Percentiles rank a stretch among this genome's conserved stretches.
Evolutionary conservation across 805 yeast species (phyloP).

Genomic region (Pichia nakasei): DNA sequence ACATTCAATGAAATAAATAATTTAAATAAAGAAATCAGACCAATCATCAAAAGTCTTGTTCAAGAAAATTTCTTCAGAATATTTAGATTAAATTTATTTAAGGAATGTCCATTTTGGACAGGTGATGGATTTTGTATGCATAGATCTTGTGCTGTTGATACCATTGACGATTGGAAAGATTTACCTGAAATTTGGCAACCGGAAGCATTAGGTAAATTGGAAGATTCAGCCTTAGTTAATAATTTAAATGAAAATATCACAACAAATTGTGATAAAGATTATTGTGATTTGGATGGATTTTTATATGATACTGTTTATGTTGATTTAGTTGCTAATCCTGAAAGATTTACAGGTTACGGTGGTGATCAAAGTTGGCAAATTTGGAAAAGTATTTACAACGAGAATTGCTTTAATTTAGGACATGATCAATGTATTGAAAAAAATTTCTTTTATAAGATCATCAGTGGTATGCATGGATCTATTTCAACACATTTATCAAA

Average conservation of each 20-base stretch:
- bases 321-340: slow-evolving; percentile 82
- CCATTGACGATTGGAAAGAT: slow-evolving; percentile 64
- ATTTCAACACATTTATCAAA: slow-evolving; percentile 88
- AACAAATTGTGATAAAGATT: slow-evolving; percentile 32
- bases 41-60: slow-evolving; percentile 49
- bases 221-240: slow-evolving; percentile 28
- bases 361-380: slow-evolving; percentile 88
- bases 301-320: slow-evolving; percentile 73
- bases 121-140: slow-evolving; percentile 79
- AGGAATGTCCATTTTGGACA: slow-evolving; percentile 80
- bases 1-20: slow-evolving; percentile 40
- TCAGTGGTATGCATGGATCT: slow-evolving; percentile 93
- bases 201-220: slow-evolving; percentile 51
- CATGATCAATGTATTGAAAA: slow-evolving; percentile 69
- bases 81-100: slow-evolving; percentile 76
- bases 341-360: slow-evolving; percentile 91
- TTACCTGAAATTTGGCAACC: slow-evolving; percentile 69
- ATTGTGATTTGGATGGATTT: slow-evolving; percentile 54
- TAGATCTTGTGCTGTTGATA: slow-evolving; percentile 83
- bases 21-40: slow-evolving; percentile 44
- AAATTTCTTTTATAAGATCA: slow-evolving; percentile 73
- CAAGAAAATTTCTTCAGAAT: slow-evolving; percentile 77
- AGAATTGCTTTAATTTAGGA: slow-evolving; percentile 61
- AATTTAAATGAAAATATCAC: slow-evolving; percentile 20
- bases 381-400: slow-evolving; percentile 88